Evolutionary conservation across 2,329 filamentous ascomycete species (phyloP), one percentile per base, ranked within the genome.

Genomic region (Colletotrichum sp.): DNA sequence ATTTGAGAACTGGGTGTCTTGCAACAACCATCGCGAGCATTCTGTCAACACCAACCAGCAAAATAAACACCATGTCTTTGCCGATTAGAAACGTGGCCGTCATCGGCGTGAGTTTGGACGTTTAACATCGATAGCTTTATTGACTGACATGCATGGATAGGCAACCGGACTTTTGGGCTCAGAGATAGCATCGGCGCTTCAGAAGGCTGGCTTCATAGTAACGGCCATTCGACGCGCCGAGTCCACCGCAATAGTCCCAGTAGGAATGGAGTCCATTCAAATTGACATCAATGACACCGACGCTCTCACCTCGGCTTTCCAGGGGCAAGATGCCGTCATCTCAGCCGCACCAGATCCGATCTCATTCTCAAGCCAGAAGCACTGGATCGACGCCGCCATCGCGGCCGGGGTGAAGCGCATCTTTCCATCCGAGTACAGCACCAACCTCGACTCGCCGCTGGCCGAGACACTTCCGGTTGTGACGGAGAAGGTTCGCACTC

Each of bases 241-340:
- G 55, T 92, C 90, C 8, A 79, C 74, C 2, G 81, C 84, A 0
- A 81, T 81, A 3, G 83, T 83, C 71, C 82, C 82, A 10, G 36
- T 75, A 2, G 79, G 78, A 12, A 78, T 77, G 18, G 80, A 82
- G 5, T 82, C 84, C n/a, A 75, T 81, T 5, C 80, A 85, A 26
- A 81, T 84, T 32, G 86, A 86, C 78, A 83, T 84, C 63, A 67
- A 62, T 24, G 69, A 71, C 8, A 80, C 87, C 4, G 80, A 85
- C 0, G 88, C 88, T 18, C 86, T 94, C n/a, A 86, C 82, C 0
- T 77, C 83, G 1, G 89, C 88, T 0, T 87, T 94, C 59, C 78
- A 86, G 62, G 90, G 87, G 59, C 87, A 91, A 72, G 91, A 93
- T 74, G 91, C 88, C 0, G 85, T 93, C 18, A 81, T 92, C 32